Percentiles rank a stretch among this genome's conserved stretches.
phyloP scores from a whole-genome alignment of 352 stramenopile genomes.

The Globisporangium nodosum region DNA sequence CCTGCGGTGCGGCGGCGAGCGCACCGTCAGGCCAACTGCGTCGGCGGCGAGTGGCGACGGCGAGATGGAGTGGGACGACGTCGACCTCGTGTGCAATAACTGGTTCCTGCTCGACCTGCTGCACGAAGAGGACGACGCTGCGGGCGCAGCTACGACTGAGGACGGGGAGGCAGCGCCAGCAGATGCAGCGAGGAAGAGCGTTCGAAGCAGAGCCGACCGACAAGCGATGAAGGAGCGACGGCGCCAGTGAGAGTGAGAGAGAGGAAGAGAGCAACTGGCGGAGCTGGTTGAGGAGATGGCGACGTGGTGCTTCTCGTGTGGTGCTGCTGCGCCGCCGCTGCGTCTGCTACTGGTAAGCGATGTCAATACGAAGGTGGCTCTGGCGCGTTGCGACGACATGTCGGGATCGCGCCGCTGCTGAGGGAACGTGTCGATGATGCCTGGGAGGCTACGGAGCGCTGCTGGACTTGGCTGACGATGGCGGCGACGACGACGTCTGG shows the following conservation, averaged over 20 bases:
- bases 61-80: constrained; percentile 18
- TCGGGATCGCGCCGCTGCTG: not conserved
- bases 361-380: not conserved
- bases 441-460: not conserved
- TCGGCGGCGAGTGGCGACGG: not conserved
- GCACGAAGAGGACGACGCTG: constrained; percentile 9
- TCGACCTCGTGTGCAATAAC: constrained; percentile 38
- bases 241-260: not conserved
- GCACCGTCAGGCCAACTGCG: not conserved
- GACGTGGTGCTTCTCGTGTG: not conserved
- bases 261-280: not conserved
- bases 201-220: too few relatives aligned
- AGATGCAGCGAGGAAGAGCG: not conserved
- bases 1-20: constrained; percentile 20
- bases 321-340: too few relatives aligned
- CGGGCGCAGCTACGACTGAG: not conserved
- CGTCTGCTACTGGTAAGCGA: not conserved
- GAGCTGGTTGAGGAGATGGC: not conserved
- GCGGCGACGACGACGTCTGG: not conserved
- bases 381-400: not conserved
- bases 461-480: not conserved
- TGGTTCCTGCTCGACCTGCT: constrained; percentile 38
- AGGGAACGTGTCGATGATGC: not conserved
- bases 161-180: not conserved
- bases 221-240: not conserved